Conservation (phyloP, 768 basidiomycete species). For the Trametes maxima region DNA sequence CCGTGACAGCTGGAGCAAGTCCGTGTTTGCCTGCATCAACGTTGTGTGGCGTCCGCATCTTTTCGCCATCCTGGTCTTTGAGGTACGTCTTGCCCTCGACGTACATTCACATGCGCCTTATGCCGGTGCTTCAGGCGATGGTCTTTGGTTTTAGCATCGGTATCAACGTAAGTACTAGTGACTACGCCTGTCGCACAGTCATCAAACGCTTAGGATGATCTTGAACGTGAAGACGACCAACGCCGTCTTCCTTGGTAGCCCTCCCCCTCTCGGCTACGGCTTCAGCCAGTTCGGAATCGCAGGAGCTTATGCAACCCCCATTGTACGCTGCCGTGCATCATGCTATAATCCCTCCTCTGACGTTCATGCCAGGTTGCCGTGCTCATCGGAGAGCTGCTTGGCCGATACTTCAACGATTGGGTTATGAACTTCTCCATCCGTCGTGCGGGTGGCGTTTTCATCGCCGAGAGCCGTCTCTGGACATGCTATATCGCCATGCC, state of each 20-base stretch:
- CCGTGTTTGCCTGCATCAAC: constrained; percentile 47
- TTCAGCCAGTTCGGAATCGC: constrained; percentile 53
- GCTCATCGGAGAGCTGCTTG: constrained; percentile 52
- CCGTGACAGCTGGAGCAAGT: constrained; percentile 51
- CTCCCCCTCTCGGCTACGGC: constrained; percentile 55
- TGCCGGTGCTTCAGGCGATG: constrained; percentile 41
- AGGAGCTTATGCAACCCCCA: constrained; percentile 56
- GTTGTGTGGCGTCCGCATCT: constrained; percentile 68
- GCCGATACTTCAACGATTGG: constrained; percentile 54
- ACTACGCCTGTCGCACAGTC: too few species aligned
- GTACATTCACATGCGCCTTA: not conserved
- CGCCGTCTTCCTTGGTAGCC: constrained; percentile 62
- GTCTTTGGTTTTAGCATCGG: constrained; percentile 69
- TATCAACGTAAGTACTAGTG: constrained; percentile 48
- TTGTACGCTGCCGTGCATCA: constrained; percentile 38
- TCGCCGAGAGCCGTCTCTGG: constrained; percentile 62
- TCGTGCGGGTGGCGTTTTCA: constrained; percentile 53
- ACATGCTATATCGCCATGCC: constrained; percentile 60
- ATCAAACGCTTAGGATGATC: not conserved
- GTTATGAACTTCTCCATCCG: constrained; percentile 47
- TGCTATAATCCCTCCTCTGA: not conserved
- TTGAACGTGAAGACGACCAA: constrained; percentile 54
- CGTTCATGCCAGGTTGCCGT: constrained; percentile 42
- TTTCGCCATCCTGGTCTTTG: constrained; percentile 52
- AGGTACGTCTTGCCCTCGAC: constrained; percentile 36